A percentile compares a stretch with the other conserved stretches of the same genome.
phyloP scores from a whole-genome alignment of 345 rosid species.

The Mercurialis annua region DNA sequence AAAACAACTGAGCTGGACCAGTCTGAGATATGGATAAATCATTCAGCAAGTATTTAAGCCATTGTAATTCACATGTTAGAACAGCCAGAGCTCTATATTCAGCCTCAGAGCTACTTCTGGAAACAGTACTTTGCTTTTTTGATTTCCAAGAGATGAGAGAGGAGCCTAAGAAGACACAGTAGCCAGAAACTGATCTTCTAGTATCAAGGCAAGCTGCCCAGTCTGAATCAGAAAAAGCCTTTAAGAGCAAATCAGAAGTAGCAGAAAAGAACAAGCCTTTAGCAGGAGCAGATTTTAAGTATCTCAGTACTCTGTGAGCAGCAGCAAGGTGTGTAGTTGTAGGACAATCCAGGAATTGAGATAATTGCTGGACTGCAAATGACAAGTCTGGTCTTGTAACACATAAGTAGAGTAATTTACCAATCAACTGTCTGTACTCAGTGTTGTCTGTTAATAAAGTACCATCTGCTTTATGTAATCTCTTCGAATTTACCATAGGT shows the following conservation, averaged over 20 bases:
- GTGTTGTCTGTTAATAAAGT: no score
- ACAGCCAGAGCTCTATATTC: background rate
- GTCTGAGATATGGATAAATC: background rate
- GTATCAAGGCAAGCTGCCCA: background rate
- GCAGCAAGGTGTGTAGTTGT: background rate
- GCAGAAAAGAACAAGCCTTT: background rate
- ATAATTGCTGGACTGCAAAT: no score
- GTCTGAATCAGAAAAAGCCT: background rate
- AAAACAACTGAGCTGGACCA: background rate
- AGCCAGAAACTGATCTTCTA: background rate
- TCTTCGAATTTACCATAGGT: background rate
- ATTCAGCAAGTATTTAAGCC: no score
- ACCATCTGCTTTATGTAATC: background rate
- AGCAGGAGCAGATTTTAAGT: background rate
- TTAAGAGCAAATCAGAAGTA: no score
- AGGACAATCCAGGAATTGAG: background rate
- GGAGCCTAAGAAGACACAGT: no score
- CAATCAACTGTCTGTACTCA: background rate
- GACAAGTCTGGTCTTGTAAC: no score
- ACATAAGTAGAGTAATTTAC: no score
- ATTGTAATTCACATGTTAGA: no score
- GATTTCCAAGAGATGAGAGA: background rate
- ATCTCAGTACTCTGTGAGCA: background rate
- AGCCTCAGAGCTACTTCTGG: background rate
- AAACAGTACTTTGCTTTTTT: background rate